Base-by-base conservation (phyloP, 1,284 basidiomycete species). In the Farysia itapuensis region DNA sequence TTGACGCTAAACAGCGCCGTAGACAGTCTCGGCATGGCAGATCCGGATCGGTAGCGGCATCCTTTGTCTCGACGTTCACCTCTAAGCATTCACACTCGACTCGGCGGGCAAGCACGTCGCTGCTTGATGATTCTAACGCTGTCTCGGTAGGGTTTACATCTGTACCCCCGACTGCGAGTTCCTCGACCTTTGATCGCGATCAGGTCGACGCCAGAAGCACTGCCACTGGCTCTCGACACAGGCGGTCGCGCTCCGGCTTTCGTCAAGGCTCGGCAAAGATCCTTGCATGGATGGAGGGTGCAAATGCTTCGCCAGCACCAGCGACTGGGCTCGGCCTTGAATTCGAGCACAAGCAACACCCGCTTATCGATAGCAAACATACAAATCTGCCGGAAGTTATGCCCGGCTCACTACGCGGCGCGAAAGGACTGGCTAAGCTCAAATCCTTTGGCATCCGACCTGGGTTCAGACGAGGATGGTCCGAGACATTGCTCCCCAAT, bases 181-280 rank as follows among this genome's bases (percentile, higher is more conserved):
- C n/a, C n/a, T n/a, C n/a, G n/a, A n/a, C n/a, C n/a, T n/a, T n/a
- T n/a, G n/a, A n/a, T n/a, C n/a, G n/a, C n/a, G n/a, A n/a, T n/a
- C n/a, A n/a, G n/a, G n/a, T n/a, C n/a, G n/a, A n/a, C n/a, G n/a
- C n/a, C n/a, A n/a, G n/a, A n/a, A n/a, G n/a, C n/a, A n/a, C n/a
- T n/a, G n/a, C n/a, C n/a, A n/a, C n/a, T n/a, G n/a, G n/a, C n/a
- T n/a, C n/a, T n/a, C 30, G 36, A 12, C 49, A 53, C 24, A 38
- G 50, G 6, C 57, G 57, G 15, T 60, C 57, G 2, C 42, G 50
- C 15, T 60, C 57, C 2, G 8, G 53, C 0, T 8, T 60, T 22
- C 39, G 32, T 7, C 42, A 44, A 15, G 43, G 46, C 22, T 53
- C 57, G 11, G 21, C 41, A 8, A 38, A 50, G 2, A 42, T 45